A percentile compares a stretch with the other conserved stretches of the same genome.
Evolutionary conservation across 2,329 filamentous ascomycete genomes (phyloP).

Genomic region (Chrysosporium keratinophilum): DNA sequence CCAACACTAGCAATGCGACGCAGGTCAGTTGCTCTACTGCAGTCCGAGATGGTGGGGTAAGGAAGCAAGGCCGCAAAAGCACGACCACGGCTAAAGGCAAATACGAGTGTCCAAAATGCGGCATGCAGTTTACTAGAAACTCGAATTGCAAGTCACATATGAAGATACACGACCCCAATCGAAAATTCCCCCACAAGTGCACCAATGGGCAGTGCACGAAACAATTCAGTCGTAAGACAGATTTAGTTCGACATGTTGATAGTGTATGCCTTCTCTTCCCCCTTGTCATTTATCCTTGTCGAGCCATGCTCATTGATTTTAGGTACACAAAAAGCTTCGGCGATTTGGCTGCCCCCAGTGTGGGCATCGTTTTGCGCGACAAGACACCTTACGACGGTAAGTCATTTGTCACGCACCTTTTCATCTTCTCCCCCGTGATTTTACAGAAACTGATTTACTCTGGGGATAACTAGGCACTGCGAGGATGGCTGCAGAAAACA

Average conservation of each 20-base stretch:
- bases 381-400: conserved; percentile 73
- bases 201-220: conserved; percentile 55
- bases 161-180: conserved; percentile 67
- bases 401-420: background rate
- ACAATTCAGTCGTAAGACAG: conserved; percentile 72
- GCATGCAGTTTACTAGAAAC: conserved; percentile 67
- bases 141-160: conserved; percentile 84
- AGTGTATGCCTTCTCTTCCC: conserved; percentile 39
- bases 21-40: conserved; percentile 1
- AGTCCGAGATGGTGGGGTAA: background rate
- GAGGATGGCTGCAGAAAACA: conserved; percentile 18
- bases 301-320: conserved; percentile 10
- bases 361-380: conserved; percentile 60
- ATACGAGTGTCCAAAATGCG: conserved; percentile 62
- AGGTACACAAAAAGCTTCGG: conserved; percentile 64
- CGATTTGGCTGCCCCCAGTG: conserved; percentile 63
- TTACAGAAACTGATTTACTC: background rate
- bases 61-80: conserved; percentile 10
- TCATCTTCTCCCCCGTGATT: background rate
- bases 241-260: conserved; percentile 50
- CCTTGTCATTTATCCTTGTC: background rate
- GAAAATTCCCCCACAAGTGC: conserved; percentile 62
- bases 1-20: background rate
- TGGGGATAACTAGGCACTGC: conserved; percentile 11
- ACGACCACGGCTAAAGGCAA: conserved; percentile 48